Conservation (phyloP, 2,329 filamentous ascomycete species). For the Elsinoe fawcettii region DNA sequence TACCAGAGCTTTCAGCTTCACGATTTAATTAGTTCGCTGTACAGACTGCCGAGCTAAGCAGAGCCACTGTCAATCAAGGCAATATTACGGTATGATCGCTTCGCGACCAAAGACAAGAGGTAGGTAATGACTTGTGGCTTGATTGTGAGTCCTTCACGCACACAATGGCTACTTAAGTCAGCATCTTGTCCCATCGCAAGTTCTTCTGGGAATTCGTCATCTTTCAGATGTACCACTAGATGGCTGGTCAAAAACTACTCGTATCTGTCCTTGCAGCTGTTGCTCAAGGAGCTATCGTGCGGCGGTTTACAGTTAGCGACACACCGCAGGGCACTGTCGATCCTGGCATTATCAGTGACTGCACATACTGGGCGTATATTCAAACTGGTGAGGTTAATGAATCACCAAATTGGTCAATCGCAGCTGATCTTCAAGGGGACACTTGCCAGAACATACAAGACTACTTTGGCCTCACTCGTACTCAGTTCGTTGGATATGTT, state of each 20-base stretch:
- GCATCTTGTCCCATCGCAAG: too few species aligned
- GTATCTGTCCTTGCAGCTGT: not conserved
- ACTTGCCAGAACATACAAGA: not conserved
- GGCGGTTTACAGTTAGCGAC: not conserved
- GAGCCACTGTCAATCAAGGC: too few species aligned
- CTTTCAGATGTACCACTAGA: not conserved
- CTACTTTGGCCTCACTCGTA: not conserved
- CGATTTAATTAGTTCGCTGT: too few species aligned
- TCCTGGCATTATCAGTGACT: not conserved
- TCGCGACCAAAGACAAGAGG: too few species aligned
- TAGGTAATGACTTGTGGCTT: too few species aligned
- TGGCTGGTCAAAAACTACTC: not conserved
- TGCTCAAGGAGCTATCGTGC: not conserved
- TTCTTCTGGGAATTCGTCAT: too few species aligned
- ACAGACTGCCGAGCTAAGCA: too few species aligned
- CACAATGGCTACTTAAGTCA: too few species aligned
- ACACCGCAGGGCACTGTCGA: not conserved
- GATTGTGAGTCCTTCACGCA: too few species aligned
- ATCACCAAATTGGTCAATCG: not conserved
- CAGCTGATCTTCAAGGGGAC: not conserved
- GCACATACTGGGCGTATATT: not conserved
- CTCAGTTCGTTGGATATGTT: not conserved
- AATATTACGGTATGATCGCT: too few species aligned
- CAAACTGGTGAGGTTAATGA: not conserved
- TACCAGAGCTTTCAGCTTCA: too few species aligned